Conservation (phyloP, 495 filamentous ascomycete species). For the Xylona heveae region DNA sequence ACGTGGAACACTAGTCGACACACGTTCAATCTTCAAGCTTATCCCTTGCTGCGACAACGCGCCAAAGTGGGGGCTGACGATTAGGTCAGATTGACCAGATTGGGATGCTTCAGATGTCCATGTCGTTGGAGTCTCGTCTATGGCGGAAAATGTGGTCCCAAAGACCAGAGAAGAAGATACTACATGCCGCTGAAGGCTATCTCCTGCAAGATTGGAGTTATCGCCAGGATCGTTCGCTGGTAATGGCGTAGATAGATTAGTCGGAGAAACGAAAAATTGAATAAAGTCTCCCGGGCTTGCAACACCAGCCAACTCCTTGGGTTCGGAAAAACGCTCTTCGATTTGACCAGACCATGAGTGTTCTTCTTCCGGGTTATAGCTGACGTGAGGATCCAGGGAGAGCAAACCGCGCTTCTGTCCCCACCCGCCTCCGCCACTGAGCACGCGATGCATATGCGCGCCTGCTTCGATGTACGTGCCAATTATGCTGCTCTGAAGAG, state of each 20-base stretch:
- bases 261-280: slow-evolving; percentile 5
- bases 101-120: neutral
- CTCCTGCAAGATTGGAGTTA: too few relatives aligned
- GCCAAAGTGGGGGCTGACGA: too few relatives aligned
- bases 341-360: neutral
- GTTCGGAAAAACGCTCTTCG: neutral
- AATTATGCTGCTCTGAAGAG: slow-evolving; percentile 9
- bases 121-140: neutral
- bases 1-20: too few relatives aligned
- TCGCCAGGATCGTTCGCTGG: neutral
- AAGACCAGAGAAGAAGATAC: neutral
- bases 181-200: neutral
- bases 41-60: too few relatives aligned
- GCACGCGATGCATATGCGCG: slow-evolving; percentile 16
- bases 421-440: slow-evolving; percentile 86
- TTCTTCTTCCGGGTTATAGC: slow-evolving; percentile 5
- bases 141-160: neutral
- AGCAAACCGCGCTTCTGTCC: slow-evolving; percentile 66
- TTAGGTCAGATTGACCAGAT: neutral
- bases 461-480: slow-evolving; percentile 14
- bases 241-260: slow-evolving; percentile 1
- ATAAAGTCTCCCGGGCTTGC: slow-evolving; percentile 4
- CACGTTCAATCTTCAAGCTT: too few relatives aligned
- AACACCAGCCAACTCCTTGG: neutral
- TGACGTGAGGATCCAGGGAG: slow-evolving; percentile 54